These are phyloP conservation scores for Metschnikowia chrysomelidarum DNA, from an alignment of 805 yeast genomes.

Conservation along the genomic window DNA sequence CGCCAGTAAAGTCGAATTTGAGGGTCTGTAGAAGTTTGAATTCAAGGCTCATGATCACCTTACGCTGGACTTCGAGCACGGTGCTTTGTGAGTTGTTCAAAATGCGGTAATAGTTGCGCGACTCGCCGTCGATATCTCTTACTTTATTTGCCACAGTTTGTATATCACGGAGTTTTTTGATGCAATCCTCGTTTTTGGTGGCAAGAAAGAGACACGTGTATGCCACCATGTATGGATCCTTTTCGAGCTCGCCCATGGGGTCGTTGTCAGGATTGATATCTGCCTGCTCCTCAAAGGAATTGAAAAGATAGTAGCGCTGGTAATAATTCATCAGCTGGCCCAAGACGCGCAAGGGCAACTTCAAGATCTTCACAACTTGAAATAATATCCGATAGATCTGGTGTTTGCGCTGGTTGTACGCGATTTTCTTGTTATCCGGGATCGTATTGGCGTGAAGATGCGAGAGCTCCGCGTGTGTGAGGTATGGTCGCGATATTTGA, in stretches of 20 bases:
- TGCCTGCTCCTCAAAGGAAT: conserved; percentile 46
- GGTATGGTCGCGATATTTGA: conserved; percentile 59
- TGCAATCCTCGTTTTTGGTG: conserved; percentile 78
- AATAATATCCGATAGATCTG: conserved; percentile 54
- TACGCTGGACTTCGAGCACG: conserved; percentile 52
- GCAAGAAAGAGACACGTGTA: conserved; percentile 68
- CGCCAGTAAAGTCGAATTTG: conserved; percentile 75
- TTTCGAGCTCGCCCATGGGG: conserved; percentile 26
- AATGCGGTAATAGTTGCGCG: conserved; percentile 23
- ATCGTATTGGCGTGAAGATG: conserved; percentile 52
- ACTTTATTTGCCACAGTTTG: conserved; percentile 47
- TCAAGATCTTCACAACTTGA: conserved; percentile 50
- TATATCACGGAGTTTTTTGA: conserved; percentile 68
- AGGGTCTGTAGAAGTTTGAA: conserved; percentile 71
- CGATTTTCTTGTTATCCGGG: conserved; percentile 42
- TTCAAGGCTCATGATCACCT: conserved; percentile 58
- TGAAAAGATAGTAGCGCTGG: conserved; percentile 68
- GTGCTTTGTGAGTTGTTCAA: conserved; percentile 14
- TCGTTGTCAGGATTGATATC: conserved; percentile 23
- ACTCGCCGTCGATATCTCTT: conserved; percentile 36
- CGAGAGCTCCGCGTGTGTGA: conserved; percentile 53
- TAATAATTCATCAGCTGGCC: conserved; percentile 70
- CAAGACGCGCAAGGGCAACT: conserved; percentile 68
- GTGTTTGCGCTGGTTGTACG: conserved; percentile 50
- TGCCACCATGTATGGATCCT: conserved; percentile 59